Base-by-base conservation (phyloP, 768 basidiomycete genomes). In the Calocybe cyanea region DNA sequence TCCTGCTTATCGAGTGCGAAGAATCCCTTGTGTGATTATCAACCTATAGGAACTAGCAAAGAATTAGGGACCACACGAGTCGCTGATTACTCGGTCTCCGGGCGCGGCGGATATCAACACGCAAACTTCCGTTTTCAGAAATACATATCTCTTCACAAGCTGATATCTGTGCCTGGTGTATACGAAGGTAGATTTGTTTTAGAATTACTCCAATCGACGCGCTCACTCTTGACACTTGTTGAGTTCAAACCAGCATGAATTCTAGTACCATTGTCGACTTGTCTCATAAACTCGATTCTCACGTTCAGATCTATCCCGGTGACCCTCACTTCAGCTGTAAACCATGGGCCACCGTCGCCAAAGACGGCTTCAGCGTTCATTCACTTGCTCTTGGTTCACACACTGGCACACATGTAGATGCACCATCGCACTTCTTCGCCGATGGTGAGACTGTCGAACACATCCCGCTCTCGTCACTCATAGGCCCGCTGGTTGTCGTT, bases 361-460 rank as follows among this genome's bases (percentile, higher is more conserved):
- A 66, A 45, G 70, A 81, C 44, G 76, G 77, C 30, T 77, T 71
- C 56, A 72, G 66, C 39, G 74, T 84, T 10, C 73, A 73, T 49
- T 56, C 67, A 0, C 63, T 90, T 39, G 65, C 74, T 20, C 55
- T 87, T 17, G 76, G 82, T 3, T 79, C 86, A 1, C 87, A 89
- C 57, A 81, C 82, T 1, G 87, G 87, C 37, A 89, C 87, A 2
- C 87, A 90, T 64, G 71, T 89, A 61, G 87, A 90, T 54, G 83
- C 86, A 1, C 87, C 87, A 0, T 79, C 74, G 40, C 87, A 90
- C 56, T 88, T 87, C 66, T 63, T 83, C 62, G 63, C 64, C 3
- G 66, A 73, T 21, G 85, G 82, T 4, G 63, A 64, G 35, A 76
- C 77, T 7, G 69, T 88, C 37, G 78, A 81, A 51, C 68, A 81